Conservation (phyloP, 2,329 filamentous ascomycete genomes). For the Chaetomium olivaceum region DNA sequence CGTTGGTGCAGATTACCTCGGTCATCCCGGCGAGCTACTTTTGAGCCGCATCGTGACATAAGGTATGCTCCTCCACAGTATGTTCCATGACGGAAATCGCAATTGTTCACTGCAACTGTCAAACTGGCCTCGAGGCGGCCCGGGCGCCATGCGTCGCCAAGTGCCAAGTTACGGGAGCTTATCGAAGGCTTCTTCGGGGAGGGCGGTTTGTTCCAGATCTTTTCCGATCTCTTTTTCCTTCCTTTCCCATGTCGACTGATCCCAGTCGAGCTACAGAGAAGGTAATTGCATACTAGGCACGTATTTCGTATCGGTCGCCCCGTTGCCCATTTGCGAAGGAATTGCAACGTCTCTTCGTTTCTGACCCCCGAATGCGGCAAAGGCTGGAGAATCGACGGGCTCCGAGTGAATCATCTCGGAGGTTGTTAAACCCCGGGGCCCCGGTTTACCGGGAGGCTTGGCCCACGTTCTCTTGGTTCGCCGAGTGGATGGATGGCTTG, state of each 20-base stretch:
- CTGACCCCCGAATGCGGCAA: not conserved
- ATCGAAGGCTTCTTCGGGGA: not conserved
- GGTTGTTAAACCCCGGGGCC: constrained; percentile 8
- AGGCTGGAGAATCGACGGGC: not conserved
- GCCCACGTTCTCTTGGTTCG: not conserved
- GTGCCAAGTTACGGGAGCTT: not conserved
- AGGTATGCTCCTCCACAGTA: not conserved
- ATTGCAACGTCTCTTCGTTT: not conserved
- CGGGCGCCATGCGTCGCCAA: not conserved
- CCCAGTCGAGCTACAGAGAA: not conserved
- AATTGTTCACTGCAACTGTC: too few species aligned
- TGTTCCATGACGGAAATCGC: not conserved
- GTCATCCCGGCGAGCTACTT: not conserved
- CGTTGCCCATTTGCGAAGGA: not conserved
- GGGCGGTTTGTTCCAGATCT: not conserved
- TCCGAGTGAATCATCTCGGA: not conserved
- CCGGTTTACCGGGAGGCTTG: not conserved
- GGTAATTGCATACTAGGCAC: too few species aligned
- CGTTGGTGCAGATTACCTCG: too few species aligned
- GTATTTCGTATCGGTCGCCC: too few species aligned
- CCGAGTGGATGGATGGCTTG: not conserved
- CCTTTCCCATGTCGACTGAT: not conserved
- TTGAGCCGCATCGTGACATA: not conserved
- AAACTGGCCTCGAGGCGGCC: not conserved
- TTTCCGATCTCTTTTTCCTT: not conserved